Base-by-base conservation (phyloP, 2,329 filamentous ascomycete genomes). In the Fusarium paranaense region DNA sequence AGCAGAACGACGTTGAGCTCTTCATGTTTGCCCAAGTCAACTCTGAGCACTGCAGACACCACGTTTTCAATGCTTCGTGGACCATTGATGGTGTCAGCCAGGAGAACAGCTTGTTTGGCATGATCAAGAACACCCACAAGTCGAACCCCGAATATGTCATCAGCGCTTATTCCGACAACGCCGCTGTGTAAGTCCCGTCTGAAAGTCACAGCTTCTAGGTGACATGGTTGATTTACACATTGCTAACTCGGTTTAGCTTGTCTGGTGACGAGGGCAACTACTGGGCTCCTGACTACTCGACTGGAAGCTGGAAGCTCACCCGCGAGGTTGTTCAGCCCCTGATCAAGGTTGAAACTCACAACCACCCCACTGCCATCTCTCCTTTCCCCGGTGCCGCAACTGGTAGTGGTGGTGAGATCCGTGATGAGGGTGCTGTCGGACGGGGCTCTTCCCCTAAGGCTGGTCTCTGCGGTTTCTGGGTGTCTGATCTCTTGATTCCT, bases 21-120 rank as follows among this genome's bases (percentile, higher is more conserved):
- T 98, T 98, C 88, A 98, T 98, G 97, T 99, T 98, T 82, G 96
- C 96, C 18, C 97, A 99, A 85, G 96, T 99, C 82, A 98, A 98
- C 86, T 98, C 96, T 4, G 97, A 99, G 87, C 96, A 98, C 84
- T 98, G 88, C 76, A 87, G 88, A 27, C 88, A 90, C 82, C 97
- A 98, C 87, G 94, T 97, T 78, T 99, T 99, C 89, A 99, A 99
- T 83, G 95, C 97, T 32, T 92, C 92, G 68, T 99, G 97, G 95
- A 97, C 92, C 18, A 97, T 99, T 78, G 95, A 99, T 81, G 95
- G 95, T 62, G 87, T 93, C 75, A 86, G 88, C 73, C 97, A 95
- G 88, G 88, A 90, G 54, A 90, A 93, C 81, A 96, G 93, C 75
- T 88, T 99, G 9, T 99, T 99, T 80, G 91, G 91, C 38, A 98